phyloP scores from a whole-genome alignment of 2,329 filamentous ascomycete genomes.

The Reticulascus tulasneorum region DNA sequence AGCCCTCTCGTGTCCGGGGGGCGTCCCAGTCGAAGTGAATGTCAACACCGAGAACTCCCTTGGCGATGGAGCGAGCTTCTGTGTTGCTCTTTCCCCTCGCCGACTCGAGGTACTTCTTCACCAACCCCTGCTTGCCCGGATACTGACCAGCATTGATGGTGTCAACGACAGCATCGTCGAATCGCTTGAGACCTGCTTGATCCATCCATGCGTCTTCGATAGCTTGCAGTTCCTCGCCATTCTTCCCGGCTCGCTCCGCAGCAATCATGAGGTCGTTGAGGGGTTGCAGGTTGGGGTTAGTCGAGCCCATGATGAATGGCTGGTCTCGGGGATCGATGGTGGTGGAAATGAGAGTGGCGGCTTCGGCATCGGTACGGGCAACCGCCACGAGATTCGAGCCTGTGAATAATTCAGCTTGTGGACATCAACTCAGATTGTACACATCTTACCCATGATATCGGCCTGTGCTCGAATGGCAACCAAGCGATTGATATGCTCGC shows the following conservation, averaged over 20 bases:
- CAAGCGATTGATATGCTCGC: conserved; percentile 95
- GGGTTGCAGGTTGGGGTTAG: conserved; percentile 78
- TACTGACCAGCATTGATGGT: conserved; percentile 68
- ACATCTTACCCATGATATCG: conserved; percentile 99
- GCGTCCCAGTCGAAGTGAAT: conserved; percentile 94
- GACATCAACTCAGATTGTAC: conserved; percentile 36
- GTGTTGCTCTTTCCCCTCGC: conserved; percentile 80
- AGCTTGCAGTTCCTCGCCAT: conserved; percentile 73
- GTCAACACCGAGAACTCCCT: conserved; percentile 71
- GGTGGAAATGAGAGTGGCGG: conserved; percentile 92
- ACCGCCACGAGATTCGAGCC: conserved; percentile 83
- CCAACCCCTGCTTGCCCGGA: conserved; percentile 65
- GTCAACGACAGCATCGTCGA: conserved; percentile 83
- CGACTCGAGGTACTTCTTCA: conserved; percentile 61
- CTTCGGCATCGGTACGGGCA: conserved; percentile 94
- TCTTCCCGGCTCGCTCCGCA: conserved; percentile 79
- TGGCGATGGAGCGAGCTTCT: conserved; percentile 78
- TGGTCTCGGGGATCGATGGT: conserved; percentile 96
- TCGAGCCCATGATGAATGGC: conserved; percentile 83
- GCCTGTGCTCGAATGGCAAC: conserved; percentile 96
- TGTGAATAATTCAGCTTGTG: conserved; percentile 22
- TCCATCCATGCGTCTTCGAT: conserved; percentile 87
- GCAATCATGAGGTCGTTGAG: conserved; percentile 88
- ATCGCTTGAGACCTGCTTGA: conserved; percentile 78
- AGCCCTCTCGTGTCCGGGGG: conserved; percentile 90